Evolutionary conservation across 345 rosid species (phyloP), one percentile per base, ranked within the genome.

Genomic region (Pistacia vera): DNA sequence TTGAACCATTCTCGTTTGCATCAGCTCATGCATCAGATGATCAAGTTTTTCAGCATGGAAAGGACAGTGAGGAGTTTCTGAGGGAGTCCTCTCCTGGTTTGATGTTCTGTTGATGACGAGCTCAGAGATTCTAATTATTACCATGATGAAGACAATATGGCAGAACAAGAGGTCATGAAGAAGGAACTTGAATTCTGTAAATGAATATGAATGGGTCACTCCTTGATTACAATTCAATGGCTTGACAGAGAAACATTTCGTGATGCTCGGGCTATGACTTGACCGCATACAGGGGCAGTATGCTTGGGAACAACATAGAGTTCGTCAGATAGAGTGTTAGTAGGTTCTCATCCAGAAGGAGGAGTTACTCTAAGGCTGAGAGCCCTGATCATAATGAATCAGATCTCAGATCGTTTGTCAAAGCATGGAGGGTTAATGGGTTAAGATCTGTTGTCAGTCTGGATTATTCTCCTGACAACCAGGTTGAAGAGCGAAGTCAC

Each of bases 31-130:
- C 77, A n/a, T 78, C 79, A 17, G 91, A 91, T 68, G 93, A 87
- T 76, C 88, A 73, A 63, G 79, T 56, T 74, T 83, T 85, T 74
- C 90, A 85, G 74, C 84, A 82, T 68, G 90, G 83, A 36, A 92
- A 86, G 89, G 97, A 93, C 20, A 48, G 82, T 28, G 94, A 92
- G 68, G 98, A 95, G 28, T 75, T 79, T 63, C 67, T 89, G 71
- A 88, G 90, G 86, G 98, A 95, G 78, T 93, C 98, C 8, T 92
- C 98, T 80, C 99, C 99, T 77, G 99, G 94, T 90, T 92, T 85
- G 98, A 95, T 87, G 99, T 95, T 80, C 97, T 95, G 99, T 95
- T 80, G 97, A 93, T 71, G 90, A 90, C 81, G 98, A 95, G 79
- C 80, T 82, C 16, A 63, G 89, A 75, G 92, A 88, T 59, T 72